phyloP scores from a whole-genome alignment of 2,329 filamentous ascomycete genomes.

The Fusarium sp. region DNA sequence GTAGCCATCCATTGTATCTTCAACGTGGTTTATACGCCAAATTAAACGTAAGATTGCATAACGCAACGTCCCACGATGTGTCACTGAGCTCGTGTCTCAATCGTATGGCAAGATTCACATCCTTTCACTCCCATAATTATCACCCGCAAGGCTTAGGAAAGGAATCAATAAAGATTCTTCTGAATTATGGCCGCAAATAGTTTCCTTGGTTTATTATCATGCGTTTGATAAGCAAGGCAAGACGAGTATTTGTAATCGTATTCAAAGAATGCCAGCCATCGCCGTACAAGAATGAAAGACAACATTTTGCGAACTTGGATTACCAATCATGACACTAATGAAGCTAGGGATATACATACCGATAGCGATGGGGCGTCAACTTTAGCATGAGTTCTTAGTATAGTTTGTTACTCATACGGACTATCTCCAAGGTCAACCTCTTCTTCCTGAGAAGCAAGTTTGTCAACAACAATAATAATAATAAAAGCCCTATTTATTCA shows the following conservation, averaged over 20 bases:
- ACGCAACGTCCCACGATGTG: too few relatives aligned
- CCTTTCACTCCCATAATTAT: slow-evolving; percentile 14
- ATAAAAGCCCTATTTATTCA: too few relatives aligned
- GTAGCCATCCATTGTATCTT: fast-evolving
- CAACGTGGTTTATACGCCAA: too few relatives aligned
- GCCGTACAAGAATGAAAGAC: neutral
- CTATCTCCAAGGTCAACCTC: too few relatives aligned
- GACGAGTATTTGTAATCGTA: neutral
- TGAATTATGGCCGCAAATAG: slow-evolving; percentile 10
- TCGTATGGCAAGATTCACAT: slow-evolving; percentile 17
- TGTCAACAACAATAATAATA: too few relatives aligned
- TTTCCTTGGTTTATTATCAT: neutral
- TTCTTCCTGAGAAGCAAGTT: too few relatives aligned
- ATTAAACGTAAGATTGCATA: too few relatives aligned
- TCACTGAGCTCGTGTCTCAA: neutral
- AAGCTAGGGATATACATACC: too few relatives aligned
- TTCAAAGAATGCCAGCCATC: slow-evolving; percentile 1
- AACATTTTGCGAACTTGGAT: slow-evolving; percentile 10
- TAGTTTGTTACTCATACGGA: too few relatives aligned
- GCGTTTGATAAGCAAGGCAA: neutral
- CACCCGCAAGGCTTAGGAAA: neutral
- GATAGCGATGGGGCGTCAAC: too few relatives aligned
- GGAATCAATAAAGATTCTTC: too few relatives aligned
- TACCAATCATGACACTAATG: neutral
- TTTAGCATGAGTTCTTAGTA: too few relatives aligned